A percentile compares a stretch with the other conserved stretches of the same genome.
These are phyloP conservation scores for Cercospora sp. DNA, from an alignment of 2,329 filamentous ascomycete genomes.

Conservation along the genomic window DNA sequence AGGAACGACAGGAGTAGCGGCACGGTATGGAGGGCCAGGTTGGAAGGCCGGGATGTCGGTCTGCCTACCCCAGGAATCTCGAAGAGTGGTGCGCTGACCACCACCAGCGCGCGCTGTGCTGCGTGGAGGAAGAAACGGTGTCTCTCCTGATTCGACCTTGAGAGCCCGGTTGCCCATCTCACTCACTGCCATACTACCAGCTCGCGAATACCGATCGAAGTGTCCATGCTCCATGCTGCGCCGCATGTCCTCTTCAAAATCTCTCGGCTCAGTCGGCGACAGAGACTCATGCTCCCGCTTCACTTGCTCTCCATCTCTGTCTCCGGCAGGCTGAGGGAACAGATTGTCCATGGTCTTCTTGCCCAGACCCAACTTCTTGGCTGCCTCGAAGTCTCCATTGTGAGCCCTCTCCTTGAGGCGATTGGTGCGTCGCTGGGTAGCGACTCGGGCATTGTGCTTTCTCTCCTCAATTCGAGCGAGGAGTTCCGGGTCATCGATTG, in stretches of 20 bases:
- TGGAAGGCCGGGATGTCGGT: background rate
- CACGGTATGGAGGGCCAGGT: background rate
- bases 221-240: background rate
- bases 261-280: constrained; percentile 3
- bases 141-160: background rate
- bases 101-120: background rate
- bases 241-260: background rate
- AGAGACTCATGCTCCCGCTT: background rate
- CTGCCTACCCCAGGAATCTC: background rate
- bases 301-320: background rate
- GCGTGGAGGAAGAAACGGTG: background rate
- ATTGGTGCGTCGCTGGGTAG: constrained; percentile 17
- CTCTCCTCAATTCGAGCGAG: constrained; percentile 18
- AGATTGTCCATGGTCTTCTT: constrained; percentile 19
- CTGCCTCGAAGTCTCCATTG: constrained; percentile 20
- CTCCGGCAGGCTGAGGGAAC: constrained; percentile 11
- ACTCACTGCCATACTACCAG: background rate
- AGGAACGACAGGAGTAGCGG: background rate
- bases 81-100: background rate
- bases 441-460: constrained; percentile 15
- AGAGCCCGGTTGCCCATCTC: background rate
- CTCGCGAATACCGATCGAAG: background rate
- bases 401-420: constrained; percentile 17
- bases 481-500: constrained; percentile 21
- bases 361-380: constrained; percentile 21